A percentile compares a stretch with the other conserved stretches of the same genome.
Evolutionary conservation across 2,329 filamentous ascomycete genomes (phyloP).

Genomic region (Fusarium sp.): DNA sequence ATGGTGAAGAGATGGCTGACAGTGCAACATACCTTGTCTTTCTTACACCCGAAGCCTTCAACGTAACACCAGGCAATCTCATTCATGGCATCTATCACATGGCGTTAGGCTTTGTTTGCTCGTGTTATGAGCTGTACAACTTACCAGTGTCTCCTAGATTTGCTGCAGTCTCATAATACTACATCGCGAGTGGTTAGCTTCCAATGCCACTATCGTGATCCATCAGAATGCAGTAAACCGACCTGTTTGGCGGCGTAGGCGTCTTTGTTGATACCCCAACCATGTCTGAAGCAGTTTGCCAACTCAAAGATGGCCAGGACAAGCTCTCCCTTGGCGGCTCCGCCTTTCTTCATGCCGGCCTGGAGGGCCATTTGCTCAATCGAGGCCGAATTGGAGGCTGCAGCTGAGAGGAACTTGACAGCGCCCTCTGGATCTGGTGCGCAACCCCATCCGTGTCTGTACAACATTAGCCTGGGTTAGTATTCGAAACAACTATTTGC

Average conservation of each 20-base stretch:
- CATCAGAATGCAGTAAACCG: slow-evolving; percentile 20
- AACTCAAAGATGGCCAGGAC: slow-evolving; percentile 97
- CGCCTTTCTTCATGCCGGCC: slow-evolving; percentile 91
- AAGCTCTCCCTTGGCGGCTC: slow-evolving; percentile 93
- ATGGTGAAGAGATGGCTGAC: slow-evolving; percentile 14
- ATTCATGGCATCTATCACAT: slow-evolving; percentile 86
- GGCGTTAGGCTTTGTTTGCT: slow-evolving; percentile 17
- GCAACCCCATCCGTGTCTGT: slow-evolving; percentile 93
- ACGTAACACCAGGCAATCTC: slow-evolving; percentile 96
- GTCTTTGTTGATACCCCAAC: slow-evolving; percentile 91
- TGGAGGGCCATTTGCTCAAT: slow-evolving; percentile 87
- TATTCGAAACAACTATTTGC: slow-evolving; percentile 9
- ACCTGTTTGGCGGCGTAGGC: slow-evolving; percentile 83
- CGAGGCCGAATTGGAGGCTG: slow-evolving; percentile 88
- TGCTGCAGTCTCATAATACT: slow-evolving; percentile 98
- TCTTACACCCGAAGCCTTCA: slow-evolving; percentile 96
- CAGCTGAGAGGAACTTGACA: slow-evolving; percentile 85
- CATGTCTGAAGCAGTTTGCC: slow-evolving; percentile 91
- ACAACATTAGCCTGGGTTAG: slow-evolving; percentile 29
- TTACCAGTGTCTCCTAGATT: slow-evolving; percentile 89
- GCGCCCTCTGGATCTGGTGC: slow-evolving; percentile 76
- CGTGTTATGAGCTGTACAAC: slow-evolving; percentile 38
- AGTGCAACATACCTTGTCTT: slow-evolving; percentile 86
- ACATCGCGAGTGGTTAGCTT: slow-evolving; percentile 37
- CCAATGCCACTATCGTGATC: not conserved